A percentile compares a stretch with the other conserved stretches of the same genome.
phyloP scores from a whole-genome alignment of 2,329 filamentous ascomycete genomes.

The Alternaria novae-zelandiae region DNA sequence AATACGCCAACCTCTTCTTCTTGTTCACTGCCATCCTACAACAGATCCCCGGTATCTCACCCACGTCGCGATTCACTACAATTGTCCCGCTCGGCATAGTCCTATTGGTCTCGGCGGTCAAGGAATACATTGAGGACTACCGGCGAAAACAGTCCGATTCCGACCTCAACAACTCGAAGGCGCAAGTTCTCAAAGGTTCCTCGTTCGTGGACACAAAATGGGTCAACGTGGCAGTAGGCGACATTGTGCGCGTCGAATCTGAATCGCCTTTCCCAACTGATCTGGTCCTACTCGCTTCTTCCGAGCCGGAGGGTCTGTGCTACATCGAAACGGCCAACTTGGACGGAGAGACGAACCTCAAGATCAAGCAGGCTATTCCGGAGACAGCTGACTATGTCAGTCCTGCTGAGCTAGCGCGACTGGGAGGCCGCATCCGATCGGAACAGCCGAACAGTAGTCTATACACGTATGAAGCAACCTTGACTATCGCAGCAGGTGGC shows the following conservation, averaged over 20 bases:
- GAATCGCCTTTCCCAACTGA: conserved; percentile 96
- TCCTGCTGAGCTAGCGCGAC: conserved; percentile 79
- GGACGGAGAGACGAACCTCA: conserved; percentile 96
- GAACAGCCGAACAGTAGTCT: conserved; percentile 98
- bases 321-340: conserved; percentile 99
- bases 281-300: conserved; percentile 88
- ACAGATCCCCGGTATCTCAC: conserved; percentile 93
- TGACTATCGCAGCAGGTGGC: conserved; percentile 88
- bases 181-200: conserved; percentile 81
- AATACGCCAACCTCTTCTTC: conserved; percentile 99
- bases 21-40: conserved; percentile 93
- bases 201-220: conserved; percentile 87
- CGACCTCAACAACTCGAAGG: conserved; percentile 85
- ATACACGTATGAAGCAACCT: conserved; percentile 95
- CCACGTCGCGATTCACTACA: conserved; percentile 94
- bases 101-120: conserved; percentile 90
- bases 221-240: conserved; percentile 91
- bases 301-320: conserved; percentile 95
- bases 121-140: conserved; percentile 93
- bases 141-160: conserved; percentile 87
- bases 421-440: conserved; percentile 86
- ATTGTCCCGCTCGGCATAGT: conserved; percentile 93
- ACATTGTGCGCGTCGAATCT: conserved; percentile 90
- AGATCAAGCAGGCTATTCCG: conserved; percentile 96
- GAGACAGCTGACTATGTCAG: conserved; percentile 91